Base-by-base conservation (phyloP, 805 yeast species). In the Yarrowia sp. region DNA sequence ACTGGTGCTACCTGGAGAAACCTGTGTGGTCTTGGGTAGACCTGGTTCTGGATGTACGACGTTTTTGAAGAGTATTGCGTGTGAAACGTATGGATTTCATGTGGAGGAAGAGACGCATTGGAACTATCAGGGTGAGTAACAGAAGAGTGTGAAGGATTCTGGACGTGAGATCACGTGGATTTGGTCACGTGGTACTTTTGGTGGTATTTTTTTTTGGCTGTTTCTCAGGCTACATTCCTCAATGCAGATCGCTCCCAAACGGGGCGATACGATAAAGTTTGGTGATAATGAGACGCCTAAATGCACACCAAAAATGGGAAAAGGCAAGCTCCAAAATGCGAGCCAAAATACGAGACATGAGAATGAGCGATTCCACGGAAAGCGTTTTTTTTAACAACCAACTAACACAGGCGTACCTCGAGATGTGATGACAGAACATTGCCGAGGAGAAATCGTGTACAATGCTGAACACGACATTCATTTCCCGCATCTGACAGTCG, bases 31-130 rank as follows among this genome's bases (percentile, higher is more conserved):
- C 14, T 75, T 87, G 65, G 92, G 92, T 61, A 81, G 89, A 75
- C 91, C 91, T 0, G 91, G 91, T 71, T 84, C 90, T n/a, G 91
- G 92, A 68, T 87, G 91, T 73, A 82, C 90, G 2, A 86, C 91
- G 0, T 76, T 86, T 58, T 77, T 87, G 70, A 86, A 86, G 48
- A 63, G 48, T 22, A 63, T 62, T 31, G 66, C 66, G 8, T 63
- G 63, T 15, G 83, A 84, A 64, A 84, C 88, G 7, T 82, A 83
- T 71, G 90, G 90, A 67, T 84, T 84, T 72, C 72, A 80, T 36
- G 70, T 86, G 36, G 84, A 78, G 42, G 66, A 74, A 44, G 80
- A 79, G 36, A 79, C 88, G 1, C 78, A 79, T n/a, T 74, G 87
- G 67, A 71, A 79, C 10, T 87, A 86, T 70, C 64, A 58, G 18